Evolutionary conservation across 306 rosid species (phyloP).

Genomic region (Echinosophora koreensis): DNA sequence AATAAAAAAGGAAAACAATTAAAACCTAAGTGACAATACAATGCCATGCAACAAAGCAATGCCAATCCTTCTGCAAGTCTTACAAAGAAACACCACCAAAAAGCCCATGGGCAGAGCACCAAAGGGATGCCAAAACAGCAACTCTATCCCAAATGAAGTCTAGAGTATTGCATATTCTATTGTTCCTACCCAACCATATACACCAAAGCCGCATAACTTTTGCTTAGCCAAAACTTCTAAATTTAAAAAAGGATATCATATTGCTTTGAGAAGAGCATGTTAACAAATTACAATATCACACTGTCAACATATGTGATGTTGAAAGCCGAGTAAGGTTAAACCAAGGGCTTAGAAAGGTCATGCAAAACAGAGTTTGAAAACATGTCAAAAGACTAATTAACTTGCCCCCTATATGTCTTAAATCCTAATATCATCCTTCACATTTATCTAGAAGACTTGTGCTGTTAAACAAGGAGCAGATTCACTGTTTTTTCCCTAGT

Average conservation of each 20-base stretch:
- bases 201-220: no score
- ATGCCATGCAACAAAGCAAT: no score
- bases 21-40: no score
- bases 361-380: background rate
- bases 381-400: conserved; percentile 17
- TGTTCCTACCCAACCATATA: no score
- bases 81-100: no score
- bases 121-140: background rate
- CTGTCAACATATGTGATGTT: background rate
- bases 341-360: background rate
- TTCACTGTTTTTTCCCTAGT: conserved; percentile 25
- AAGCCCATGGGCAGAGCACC: no score
- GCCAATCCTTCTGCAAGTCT: background rate
- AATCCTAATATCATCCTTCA: conserved; percentile 17
- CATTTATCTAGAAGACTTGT: background rate
- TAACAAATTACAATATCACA: conserved; percentile 20
- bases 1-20: no score
- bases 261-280: conserved; percentile 13
- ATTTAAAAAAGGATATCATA: conserved; percentile 2
- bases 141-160: background rate
- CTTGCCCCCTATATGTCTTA: conserved; percentile 12
- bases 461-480: conserved; percentile 23
- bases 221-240: no score
- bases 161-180: no score
- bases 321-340: conserved; percentile 25